Evolutionary conservation across 1,284 basidiomycete genomes (phyloP).

Genomic region (Naganishia sp.): DNA sequence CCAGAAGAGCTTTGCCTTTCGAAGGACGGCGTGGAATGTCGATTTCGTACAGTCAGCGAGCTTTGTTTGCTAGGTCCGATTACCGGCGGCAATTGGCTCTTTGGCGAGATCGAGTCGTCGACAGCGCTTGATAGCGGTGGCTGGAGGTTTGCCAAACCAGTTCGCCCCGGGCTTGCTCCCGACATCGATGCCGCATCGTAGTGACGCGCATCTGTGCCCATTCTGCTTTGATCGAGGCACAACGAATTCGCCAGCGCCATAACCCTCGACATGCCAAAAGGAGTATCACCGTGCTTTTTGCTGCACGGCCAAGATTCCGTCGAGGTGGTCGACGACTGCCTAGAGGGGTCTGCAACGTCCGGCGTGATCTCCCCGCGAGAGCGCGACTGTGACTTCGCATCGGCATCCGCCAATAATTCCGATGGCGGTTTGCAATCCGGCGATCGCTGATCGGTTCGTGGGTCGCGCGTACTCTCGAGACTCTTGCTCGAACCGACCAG

Average conservation of each 20-base stretch:
- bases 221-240: not conserved
- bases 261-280: slow-evolving; percentile 9
- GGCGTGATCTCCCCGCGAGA: not conserved
- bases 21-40: not conserved
- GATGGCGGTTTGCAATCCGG: too few species aligned
- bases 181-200: not conserved
- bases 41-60: not conserved
- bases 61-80: not conserved
- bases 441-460: too few species aligned
- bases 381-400: not conserved
- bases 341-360: not conserved
- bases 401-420: too few species aligned
- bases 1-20: not conserved
- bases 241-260: slow-evolving; percentile 11
- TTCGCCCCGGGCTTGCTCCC: not conserved
- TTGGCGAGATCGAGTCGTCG: slow-evolving; percentile 2
- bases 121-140: not conserved
- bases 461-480: too few species aligned
- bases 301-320: slow-evolving; percentile 10
- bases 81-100: not conserved
- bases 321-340: not conserved
- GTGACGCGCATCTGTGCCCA: not conserved
- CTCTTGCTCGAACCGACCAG: too few species aligned
- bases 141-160: not conserved
- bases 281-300: slow-evolving; percentile 20